Evolutionary conservation across 169 alveolate species (phyloP), one percentile per base, ranked within the genome.

Genomic region (Blepharisma undulans): DNA sequence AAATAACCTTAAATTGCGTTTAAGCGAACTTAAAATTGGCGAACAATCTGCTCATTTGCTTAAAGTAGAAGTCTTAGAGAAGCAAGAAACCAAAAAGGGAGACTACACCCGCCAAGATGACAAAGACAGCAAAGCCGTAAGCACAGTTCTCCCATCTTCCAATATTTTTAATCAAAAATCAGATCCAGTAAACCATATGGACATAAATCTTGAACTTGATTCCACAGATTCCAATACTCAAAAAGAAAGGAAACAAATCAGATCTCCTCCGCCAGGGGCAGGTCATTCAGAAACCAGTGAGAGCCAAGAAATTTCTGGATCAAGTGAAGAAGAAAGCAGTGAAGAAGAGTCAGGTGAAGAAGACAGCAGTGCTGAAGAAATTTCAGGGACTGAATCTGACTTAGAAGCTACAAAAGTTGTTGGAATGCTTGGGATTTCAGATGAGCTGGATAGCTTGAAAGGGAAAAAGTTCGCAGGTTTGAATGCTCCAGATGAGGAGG

Each of bases 401-500:
- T 29, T 33, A 27, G 87, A 33, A 33, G 87, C 29, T 27, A 29
- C 72, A 29, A 33, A 79, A 8, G 87, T 27, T 8, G 36, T n/a
- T 0, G 80, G 33, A 18, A 74, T 74, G 0, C 18, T 25, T 25
- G 80, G 80, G 33, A 74, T 22, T 74, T 18, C 80, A 25, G 33
- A 74, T 25, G 80, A 74, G 33, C 80, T 74, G 48, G 33, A 29
- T 25, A 33, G 34, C 61, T 10, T 33, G 12, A 79, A 79, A 33
- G 61, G 34, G 16, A 33, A 30, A 79, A 79, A 79, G 48, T 33
- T 33, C 19, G 61, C 36, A 79, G 87, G 87, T n/a, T 25, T 79
- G 71, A 79, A 79, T 21, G 87, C 25, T 8, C 87, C 87, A 8
- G 87, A 79, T 27, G 87, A 33, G 12, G 87, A 79, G 25, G 87